phyloP scores from a whole-genome alignment of 2,329 filamentous ascomycete species.

The Leptographium lundbergii region DNA sequence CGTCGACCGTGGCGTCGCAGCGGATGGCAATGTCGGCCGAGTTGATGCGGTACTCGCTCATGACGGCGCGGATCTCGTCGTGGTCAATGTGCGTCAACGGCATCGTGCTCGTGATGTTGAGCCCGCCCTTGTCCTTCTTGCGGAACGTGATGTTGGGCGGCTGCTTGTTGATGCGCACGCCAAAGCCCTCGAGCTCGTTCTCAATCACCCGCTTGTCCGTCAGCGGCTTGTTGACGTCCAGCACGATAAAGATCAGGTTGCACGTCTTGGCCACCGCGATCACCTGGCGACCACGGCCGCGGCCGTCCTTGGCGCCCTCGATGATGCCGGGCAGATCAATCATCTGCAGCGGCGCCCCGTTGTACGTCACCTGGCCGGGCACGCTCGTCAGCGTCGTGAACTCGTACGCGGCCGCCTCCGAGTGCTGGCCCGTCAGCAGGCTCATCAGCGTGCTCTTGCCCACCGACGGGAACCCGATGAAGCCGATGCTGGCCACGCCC shows the following conservation, averaged over 20 bases:
- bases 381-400: constrained; percentile 98
- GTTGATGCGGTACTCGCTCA: constrained; percentile 92
- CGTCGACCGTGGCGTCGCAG: constrained; percentile 94
- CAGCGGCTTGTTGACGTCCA: constrained; percentile 96
- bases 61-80: constrained; percentile 95
- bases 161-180: constrained; percentile 92
- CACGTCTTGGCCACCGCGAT: constrained; percentile 99
- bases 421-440: constrained; percentile 86
- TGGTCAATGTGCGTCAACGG: constrained; percentile 85
- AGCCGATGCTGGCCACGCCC: constrained; percentile 91
- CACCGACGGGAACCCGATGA: constrained; percentile 96
- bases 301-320: constrained; percentile 94
- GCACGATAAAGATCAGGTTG: constrained; percentile 94
- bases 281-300: constrained; percentile 93
- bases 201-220: constrained; percentile 97
- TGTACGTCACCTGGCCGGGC: constrained; percentile 90
- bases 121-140: constrained; percentile 98
- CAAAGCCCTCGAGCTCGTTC: constrained; percentile 88
- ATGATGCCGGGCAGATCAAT: constrained; percentile 98
- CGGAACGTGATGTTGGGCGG: constrained; percentile 98
- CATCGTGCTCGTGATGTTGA: constrained; percentile 91
- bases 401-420: constrained; percentile 93
- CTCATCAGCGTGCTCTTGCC: constrained; percentile 98
- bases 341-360: constrained; percentile 95
- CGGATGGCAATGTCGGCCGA: constrained; percentile 96